Evolutionary conservation across 1,139 yeast genomes (phyloP).

Genomic region (Yamadazyma atlantica): DNA sequence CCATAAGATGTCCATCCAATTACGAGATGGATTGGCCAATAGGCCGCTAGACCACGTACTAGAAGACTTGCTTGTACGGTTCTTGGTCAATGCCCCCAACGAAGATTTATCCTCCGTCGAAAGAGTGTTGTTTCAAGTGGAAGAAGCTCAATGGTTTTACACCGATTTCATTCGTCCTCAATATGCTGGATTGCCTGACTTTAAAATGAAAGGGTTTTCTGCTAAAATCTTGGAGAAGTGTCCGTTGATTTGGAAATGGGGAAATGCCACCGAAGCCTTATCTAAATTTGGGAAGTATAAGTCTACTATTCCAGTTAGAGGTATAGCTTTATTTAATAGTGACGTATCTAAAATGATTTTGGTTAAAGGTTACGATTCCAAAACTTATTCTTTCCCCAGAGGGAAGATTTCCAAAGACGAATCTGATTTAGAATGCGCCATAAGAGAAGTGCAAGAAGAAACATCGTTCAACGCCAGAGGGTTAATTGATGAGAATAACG

Average conservation of each 20-base stretch:
- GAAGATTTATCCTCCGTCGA: slow-evolving; percentile 87
- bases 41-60: slow-evolving; percentile 72
- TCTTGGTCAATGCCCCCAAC: slow-evolving; percentile 86
- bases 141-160: slow-evolving; percentile 98
- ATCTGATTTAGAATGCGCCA: slow-evolving; percentile 84
- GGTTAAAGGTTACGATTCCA: slow-evolving; percentile 85
- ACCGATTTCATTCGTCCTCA: slow-evolving; percentile 77
- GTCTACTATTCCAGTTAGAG: slow-evolving; percentile 91
- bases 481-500: slow-evolving; percentile 66
- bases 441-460: slow-evolving; percentile 93
- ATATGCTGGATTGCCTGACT: slow-evolving; percentile 73
- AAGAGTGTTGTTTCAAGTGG: slow-evolving; percentile 89
- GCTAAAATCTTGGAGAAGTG: slow-evolving; percentile 71
- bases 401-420: slow-evolving; percentile 97
- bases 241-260: slow-evolving; percentile 87
- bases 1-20: slow-evolving; percentile 49
- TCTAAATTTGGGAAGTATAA: slow-evolving; percentile 82
- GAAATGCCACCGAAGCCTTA: slow-evolving; percentile 72
- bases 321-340: slow-evolving; percentile 83
- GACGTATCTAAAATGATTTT: slow-evolving; percentile 69
- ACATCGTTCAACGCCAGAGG: slow-evolving; percentile 86
- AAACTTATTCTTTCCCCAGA: slow-evolving; percentile 92
- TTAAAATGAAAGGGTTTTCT: slow-evolving; percentile 82
- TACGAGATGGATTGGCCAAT: slow-evolving; percentile 54
- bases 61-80: slow-evolving; percentile 86